Evolutionary conservation across 108 stramenopile species (phyloP).

Genomic region (Nitzschia sp.): DNA sequence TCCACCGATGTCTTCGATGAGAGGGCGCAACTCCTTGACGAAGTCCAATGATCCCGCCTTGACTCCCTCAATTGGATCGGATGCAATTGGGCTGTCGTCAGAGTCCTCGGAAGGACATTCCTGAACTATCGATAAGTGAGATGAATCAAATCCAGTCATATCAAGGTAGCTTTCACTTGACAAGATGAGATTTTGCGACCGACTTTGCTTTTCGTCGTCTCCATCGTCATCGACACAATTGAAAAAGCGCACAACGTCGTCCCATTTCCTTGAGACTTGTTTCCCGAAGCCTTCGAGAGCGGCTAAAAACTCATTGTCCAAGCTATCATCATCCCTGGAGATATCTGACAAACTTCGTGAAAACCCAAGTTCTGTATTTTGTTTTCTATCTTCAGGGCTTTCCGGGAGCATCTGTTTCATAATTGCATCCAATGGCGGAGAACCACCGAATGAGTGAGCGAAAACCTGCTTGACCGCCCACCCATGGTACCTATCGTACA

Average conservation of each 20-base stretch:
- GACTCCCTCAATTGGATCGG: conserved; percentile 22
- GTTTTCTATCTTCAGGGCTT: neutral
- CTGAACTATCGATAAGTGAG: neutral
- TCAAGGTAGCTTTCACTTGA: conserved; percentile 28
- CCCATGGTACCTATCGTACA: conserved; percentile 69
- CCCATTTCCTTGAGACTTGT: conserved; percentile 31
- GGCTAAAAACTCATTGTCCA: conserved; percentile 29
- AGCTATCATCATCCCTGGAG: neutral
- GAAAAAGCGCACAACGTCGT: conserved; percentile 28
- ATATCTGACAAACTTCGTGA: neutral
- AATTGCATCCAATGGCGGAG: conserved; percentile 42
- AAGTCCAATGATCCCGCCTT: conserved; percentile 27
- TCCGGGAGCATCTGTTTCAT: conserved; percentile 32
- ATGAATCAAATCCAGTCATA: conserved; percentile 12
- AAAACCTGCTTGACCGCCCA: conserved; percentile 77
- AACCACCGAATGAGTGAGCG: conserved; percentile 47
- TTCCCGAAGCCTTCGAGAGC: conserved; percentile 30
- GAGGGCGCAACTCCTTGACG: conserved; percentile 32
- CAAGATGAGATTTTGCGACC: conserved; percentile 15
- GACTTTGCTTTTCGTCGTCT: conserved; percentile 22
- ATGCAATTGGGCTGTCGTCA: neutral
- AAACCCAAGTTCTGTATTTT: neutral
- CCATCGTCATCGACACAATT: conserved; percentile 24
- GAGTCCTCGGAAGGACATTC: conserved; percentile 1
- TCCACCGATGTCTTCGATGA: conserved; percentile 42